phyloP scores from a whole-genome alignment of 2,329 filamentous ascomycete species.

The Cryphonectria carpinicola region DNA sequence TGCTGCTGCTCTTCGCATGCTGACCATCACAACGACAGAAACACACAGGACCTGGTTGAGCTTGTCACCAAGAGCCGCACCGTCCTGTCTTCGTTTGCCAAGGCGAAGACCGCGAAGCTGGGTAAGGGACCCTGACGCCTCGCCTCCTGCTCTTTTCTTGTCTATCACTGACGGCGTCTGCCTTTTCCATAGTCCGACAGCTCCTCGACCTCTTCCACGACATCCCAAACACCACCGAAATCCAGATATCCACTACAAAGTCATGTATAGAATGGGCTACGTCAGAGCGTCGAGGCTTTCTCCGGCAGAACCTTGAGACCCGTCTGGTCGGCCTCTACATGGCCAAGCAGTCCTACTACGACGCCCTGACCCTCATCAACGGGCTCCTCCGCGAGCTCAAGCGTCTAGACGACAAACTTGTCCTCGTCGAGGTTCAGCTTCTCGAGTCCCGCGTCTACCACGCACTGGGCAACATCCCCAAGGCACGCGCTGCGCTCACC shows the following conservation, averaged over 20 bases:
- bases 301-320: slow-evolving; percentile 97
- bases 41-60: slow-evolving; percentile 82
- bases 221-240: slow-evolving; percentile 93
- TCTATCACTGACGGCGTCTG: slow-evolving; percentile 13
- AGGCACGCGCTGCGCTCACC: slow-evolving; percentile 92
- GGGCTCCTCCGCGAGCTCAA: slow-evolving; percentile 94
- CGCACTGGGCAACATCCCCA: slow-evolving; percentile 93
- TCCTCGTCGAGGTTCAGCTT: slow-evolving; percentile 95
- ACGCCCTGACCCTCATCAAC: slow-evolving; percentile 95
- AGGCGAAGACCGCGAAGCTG: slow-evolving; percentile 97
- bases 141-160: background rate
- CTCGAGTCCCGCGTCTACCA: slow-evolving; percentile 98
- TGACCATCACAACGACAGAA: slow-evolving; percentile 51
- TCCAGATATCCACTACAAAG: slow-evolving; percentile 93
- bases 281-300: slow-evolving; percentile 89
- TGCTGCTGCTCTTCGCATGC: slow-evolving; percentile 11
- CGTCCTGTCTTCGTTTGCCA: slow-evolving; percentile 93
- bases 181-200: slow-evolving; percentile 73
- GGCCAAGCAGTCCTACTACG: slow-evolving; percentile 97
- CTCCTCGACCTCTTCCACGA: slow-evolving; percentile 92
- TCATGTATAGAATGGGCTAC: slow-evolving; percentile 99
- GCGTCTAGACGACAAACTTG: slow-evolving; percentile 96
- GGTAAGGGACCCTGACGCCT: slow-evolving; percentile 60
- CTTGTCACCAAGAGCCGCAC: slow-evolving; percentile 89
- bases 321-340: slow-evolving; percentile 93